A percentile compares a stretch with the other conserved stretches of the same genome.
Evolutionary conservation across 192 early-diverging fungal genomes (phyloP).

Genomic region (Gonapodya prolifera): DNA sequence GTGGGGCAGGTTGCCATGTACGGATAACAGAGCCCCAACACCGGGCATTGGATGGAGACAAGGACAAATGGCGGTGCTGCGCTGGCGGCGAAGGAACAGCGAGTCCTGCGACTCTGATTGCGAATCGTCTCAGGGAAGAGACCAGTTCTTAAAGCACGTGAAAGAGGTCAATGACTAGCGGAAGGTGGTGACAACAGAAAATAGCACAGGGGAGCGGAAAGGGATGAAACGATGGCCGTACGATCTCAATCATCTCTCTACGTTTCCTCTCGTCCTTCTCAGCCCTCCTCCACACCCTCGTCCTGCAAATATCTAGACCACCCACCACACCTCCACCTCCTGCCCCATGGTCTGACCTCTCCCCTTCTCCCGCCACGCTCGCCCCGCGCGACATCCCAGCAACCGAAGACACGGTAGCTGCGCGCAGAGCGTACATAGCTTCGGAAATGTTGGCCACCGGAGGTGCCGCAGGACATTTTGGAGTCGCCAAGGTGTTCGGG

Average conservation of each 20-base stretch:
- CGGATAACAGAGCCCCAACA: too few relatives aligned
- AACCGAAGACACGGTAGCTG: neutral
- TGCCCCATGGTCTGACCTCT: neutral
- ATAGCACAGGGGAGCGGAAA: neutral
- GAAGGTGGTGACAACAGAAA: neutral
- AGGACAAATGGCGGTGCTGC: neutral
- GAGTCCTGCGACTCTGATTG: neutral
- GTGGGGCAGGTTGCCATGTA: neutral
- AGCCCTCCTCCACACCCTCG: too few relatives aligned
- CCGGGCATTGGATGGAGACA: neutral
- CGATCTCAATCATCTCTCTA: neutral
- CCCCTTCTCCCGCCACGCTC: neutral
- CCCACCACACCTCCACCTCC: neutral
- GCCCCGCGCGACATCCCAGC: neutral
- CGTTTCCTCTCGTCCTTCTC: neutral
- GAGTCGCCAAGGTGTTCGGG: neutral
- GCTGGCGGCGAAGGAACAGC: neutral
- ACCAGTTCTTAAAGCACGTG: neutral
- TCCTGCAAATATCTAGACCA: neutral
- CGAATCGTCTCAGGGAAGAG: neutral
- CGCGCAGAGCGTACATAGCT: neutral
- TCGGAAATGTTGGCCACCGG: neutral
- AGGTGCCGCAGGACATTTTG: neutral
- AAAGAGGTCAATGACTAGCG: neutral
- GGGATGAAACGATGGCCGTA: neutral